A percentile compares a stretch with the other conserved stretches of the same genome.
Conservation (phyloP, 352 stramenopile genomes). For the Blastocystis hominis region DNA sequence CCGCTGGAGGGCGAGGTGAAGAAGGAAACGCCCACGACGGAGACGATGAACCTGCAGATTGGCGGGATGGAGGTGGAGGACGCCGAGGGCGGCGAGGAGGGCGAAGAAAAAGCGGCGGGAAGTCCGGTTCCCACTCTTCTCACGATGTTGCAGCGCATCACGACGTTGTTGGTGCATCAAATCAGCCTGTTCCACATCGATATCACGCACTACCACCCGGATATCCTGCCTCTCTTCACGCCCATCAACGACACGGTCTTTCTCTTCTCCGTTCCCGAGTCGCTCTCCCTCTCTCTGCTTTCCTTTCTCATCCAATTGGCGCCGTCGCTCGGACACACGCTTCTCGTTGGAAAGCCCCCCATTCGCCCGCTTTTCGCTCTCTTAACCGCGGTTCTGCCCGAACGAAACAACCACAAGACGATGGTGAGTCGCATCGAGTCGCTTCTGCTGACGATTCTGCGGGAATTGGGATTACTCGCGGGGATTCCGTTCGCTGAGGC, state of each 20-base stretch:
- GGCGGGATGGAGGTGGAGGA: neutral
- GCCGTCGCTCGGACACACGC: neutral
- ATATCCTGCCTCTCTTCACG: conserved; percentile 7
- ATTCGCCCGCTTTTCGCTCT: neutral
- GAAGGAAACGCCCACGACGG: neutral
- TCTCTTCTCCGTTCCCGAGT: neutral
- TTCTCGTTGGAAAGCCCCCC: neutral
- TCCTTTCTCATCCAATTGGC: neutral
- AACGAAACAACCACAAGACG: neutral
- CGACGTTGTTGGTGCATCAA: neutral
- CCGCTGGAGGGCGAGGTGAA: neutral
- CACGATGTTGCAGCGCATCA: neutral
- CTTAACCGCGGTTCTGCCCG: neutral
- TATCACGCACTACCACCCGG: neutral
- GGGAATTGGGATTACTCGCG: neutral
- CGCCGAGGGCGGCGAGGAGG: neutral
- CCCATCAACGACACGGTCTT: neutral
- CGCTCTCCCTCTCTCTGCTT: neutral
- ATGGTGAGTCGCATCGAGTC: neutral
- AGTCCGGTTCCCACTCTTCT: neutral
- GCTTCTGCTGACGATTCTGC: neutral
- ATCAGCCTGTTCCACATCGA: neutral
- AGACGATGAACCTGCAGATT: neutral
- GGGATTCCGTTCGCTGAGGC: neutral
- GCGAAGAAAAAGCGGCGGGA: neutral